phyloP scores from a whole-genome alignment of 1,139 yeast genomes.

The Ashbya aceris region DNA sequence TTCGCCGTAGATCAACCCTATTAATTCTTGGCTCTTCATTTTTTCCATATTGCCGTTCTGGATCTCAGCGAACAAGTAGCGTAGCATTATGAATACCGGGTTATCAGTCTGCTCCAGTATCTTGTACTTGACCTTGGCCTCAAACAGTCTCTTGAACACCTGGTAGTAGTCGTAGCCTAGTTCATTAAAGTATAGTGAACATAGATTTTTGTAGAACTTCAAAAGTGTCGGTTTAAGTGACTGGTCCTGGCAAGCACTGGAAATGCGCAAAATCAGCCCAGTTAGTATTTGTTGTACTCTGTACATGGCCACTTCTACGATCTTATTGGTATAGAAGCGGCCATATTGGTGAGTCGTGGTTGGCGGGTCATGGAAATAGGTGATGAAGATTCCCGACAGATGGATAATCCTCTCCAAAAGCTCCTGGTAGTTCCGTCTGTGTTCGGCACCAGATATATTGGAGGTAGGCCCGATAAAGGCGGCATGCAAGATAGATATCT shows the following conservation, averaged over 20 bases:
- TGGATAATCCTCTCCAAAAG: constrained; percentile 19
- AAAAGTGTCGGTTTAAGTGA: constrained; percentile 15
- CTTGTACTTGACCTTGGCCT: constrained; percentile 23
- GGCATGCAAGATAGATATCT: constrained; percentile 18
- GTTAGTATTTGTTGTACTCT: constrained; percentile 21
- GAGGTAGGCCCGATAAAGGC: constrained; percentile 17
- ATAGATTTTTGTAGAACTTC: constrained; percentile 16
- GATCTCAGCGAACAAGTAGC: neutral
- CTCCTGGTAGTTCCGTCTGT: constrained; percentile 10
- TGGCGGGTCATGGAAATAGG: constrained; percentile 14
- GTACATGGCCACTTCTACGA: constrained; percentile 21
- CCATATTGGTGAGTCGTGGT: constrained; percentile 12
- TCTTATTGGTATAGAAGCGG: constrained; percentile 23
- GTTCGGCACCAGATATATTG: constrained; percentile 5
- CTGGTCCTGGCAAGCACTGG: constrained; percentile 11
- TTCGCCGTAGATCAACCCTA: neutral
- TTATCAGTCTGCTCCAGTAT: constrained; percentile 5
- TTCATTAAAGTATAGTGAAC: constrained; percentile 25
- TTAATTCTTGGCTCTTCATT: neutral
- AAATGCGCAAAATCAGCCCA: constrained; percentile 18
- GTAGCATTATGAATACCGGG: constrained; percentile 1
- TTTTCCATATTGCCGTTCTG: neutral
- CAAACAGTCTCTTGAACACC: constrained; percentile 24
- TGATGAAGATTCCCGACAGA: constrained; percentile 15
- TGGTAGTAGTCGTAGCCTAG: constrained; percentile 24